Base-by-base conservation (phyloP, 495 filamentous ascomycete species). In the Neurospora tetraspora region DNA sequence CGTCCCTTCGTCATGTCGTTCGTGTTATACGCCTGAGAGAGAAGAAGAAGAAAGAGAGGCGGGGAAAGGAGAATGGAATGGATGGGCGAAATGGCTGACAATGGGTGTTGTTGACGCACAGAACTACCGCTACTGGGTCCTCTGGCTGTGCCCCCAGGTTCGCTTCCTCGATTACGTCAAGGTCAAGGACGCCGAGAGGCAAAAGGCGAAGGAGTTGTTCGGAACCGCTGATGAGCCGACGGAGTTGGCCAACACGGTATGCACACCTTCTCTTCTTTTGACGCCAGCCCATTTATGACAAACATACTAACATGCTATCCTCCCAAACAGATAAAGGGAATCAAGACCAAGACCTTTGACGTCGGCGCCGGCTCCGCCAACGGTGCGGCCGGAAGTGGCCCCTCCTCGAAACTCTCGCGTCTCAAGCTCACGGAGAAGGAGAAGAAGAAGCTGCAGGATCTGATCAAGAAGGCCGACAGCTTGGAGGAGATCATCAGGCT, bases 141-240 rank as follows among this genome's bases (percentile, higher is more conserved):
- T 99, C 77, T 98, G 92, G 92, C 88, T 91, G 65, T 91, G 90
- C 76, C 94, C 94, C 5, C 86, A 85, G 27, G 88, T 99, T 34
- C 91, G 94, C 42, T 97, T 97, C 84, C 86, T 99, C 65, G 96
- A 99, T 83, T 98, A 94, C 81, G 87, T 89, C 71, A 96, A 96
- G 82, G 93, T 98, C 39, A 96, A 93, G 79, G 88, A 94, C 68
- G 89, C 84, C 2, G 96, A 99, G 85, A 90, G 94, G 20, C 79
- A 85, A 68, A 85, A 88, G 74, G 94, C 94, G 0, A 85, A 81
- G 42, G 90, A 94, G 79, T 86, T 98, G 2, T 98, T 98, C 78
- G 96, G 96, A 70, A 93, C 90, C 0, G 75, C 79, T 2, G 86
- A 91, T 47, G 88, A 91, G 74, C 96, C 94, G 4, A 92, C 93